Evolutionary conservation across 2,329 filamentous ascomycete species (phyloP).

Genomic region (Pseudonectria buxi): DNA sequence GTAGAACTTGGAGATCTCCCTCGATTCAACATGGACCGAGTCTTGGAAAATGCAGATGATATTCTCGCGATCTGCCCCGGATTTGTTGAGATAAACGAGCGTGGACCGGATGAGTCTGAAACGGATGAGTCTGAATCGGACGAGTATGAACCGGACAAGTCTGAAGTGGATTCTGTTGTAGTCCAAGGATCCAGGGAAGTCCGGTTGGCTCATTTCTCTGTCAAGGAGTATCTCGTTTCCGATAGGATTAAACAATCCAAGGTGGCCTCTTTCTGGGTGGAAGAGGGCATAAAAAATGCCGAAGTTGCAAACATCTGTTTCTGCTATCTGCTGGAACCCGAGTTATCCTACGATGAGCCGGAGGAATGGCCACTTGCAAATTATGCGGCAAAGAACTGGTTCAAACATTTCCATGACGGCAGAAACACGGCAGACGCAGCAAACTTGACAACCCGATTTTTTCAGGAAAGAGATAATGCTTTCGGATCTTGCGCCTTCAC

Average conservation of each 20-base stretch:
- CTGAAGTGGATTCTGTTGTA: background rate
- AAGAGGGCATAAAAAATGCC: background rate
- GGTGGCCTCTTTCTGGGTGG: background rate
- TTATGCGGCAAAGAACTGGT: conserved; percentile 2
- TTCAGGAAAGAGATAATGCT: background rate
- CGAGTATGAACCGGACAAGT: background rate
- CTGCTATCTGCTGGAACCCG: conserved; percentile 1
- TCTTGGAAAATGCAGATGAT: conserved; percentile 1
- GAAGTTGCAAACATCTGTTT: conserved; percentile 4
- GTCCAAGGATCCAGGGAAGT: too few relatives aligned
- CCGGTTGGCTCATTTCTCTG: conserved; percentile 8
- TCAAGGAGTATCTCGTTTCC: conserved; percentile 10
- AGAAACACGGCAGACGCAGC: background rate
- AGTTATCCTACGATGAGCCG: background rate
- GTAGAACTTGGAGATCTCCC: conserved; percentile 1
- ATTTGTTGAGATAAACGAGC: conserved; percentile 1
- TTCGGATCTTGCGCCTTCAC: background rate
- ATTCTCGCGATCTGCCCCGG: conserved; percentile 6
- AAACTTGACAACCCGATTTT: background rate
- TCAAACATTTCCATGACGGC: conserved; percentile 1
- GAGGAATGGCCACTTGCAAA: background rate
- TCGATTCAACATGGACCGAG: conserved; percentile 3
- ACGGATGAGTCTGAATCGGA: too few relatives aligned
- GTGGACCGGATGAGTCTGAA: background rate
- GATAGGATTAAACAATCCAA: background rate